Evolutionary conservation across 805 yeast genomes (phyloP).

Genomic region (Blastobotrys attinorum): DNA sequence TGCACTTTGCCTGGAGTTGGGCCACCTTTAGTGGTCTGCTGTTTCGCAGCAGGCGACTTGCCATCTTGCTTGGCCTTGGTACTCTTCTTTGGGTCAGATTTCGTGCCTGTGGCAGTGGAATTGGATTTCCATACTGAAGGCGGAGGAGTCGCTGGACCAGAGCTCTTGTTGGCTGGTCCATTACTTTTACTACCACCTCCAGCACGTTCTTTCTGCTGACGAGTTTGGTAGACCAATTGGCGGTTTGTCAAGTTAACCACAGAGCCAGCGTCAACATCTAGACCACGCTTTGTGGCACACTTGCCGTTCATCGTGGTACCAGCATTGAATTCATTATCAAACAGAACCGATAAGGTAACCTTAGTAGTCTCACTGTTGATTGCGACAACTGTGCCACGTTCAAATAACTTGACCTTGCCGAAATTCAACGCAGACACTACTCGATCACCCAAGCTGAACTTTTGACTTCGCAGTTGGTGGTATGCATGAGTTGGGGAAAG

Average conservation of each 20-base stretch:
- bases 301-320: constrained; percentile 80
- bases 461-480: constrained; percentile 64
- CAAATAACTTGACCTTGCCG: constrained; percentile 82
- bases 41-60: constrained; percentile 1
- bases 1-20: constrained; percentile 6
- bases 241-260: constrained; percentile 68
- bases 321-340: constrained; percentile 74
- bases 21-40: constrained; percentile 3
- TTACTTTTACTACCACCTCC: constrained; percentile 4
- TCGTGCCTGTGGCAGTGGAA: background rate
- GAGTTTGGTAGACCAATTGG: constrained; percentile 71
- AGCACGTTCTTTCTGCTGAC: constrained; percentile 19
- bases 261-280: constrained; percentile 71
- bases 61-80: background rate
- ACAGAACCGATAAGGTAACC: constrained; percentile 63
- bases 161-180: constrained; percentile 4
- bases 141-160: background rate
- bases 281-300: constrained; percentile 70
- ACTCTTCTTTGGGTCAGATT: no score
- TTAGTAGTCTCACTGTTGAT: constrained; percentile 51
- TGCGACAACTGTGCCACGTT: constrained; percentile 82
- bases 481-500: constrained; percentile 67
- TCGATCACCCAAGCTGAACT: constrained; percentile 81
- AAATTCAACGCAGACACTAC: constrained; percentile 75
- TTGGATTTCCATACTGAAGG: constrained; percentile 1